Conservation (phyloP, 2,329 filamentous ascomycete genomes). For the Aspergillus cejpii region DNA sequence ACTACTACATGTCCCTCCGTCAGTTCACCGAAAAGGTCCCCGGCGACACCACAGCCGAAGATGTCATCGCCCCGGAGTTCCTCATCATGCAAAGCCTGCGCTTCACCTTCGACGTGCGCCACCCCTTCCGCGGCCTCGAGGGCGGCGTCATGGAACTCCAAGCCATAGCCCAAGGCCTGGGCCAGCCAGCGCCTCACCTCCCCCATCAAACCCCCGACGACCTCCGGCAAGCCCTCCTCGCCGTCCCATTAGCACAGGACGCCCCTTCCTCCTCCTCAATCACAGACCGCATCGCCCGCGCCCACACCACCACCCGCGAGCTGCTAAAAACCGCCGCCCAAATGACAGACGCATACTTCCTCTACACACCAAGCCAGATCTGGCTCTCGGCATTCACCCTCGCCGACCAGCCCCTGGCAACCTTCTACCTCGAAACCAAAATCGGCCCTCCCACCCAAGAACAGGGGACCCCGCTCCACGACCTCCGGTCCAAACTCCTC, state of each 20-base stretch:
- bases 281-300: constrained; percentile 49
- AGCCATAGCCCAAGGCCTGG: constrained; percentile 58
- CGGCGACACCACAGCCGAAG: constrained; percentile 66
- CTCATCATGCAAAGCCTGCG: constrained; percentile 84
- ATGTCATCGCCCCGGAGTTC: constrained; percentile 86
- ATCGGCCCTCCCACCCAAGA: constrained; percentile 21
- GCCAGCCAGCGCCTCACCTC: constrained; percentile 29
- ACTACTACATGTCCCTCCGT: constrained; percentile 62
- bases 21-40: constrained; percentile 64
- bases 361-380: constrained; percentile 90
- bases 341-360: constrained; percentile 92
- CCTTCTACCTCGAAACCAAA: constrained; percentile 43
- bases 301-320: constrained; percentile 66
- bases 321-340: constrained; percentile 72
- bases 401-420: constrained; percentile 53
- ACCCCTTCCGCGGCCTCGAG: constrained; percentile 82
- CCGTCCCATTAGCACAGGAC: constrained; percentile 26
- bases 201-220: constrained; percentile 27
- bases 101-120: constrained; percentile 88
- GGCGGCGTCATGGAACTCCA: constrained; percentile 78
- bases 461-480: constrained; percentile 21
- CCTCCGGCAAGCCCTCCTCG: constrained; percentile 26
- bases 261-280: constrained; percentile 24
- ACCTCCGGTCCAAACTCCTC: constrained; percentile 35
- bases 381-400: constrained; percentile 75